Evolutionary conservation across 192 early-diverging fungal genomes (phyloP).

Genomic region (Coemansia sp.): DNA sequence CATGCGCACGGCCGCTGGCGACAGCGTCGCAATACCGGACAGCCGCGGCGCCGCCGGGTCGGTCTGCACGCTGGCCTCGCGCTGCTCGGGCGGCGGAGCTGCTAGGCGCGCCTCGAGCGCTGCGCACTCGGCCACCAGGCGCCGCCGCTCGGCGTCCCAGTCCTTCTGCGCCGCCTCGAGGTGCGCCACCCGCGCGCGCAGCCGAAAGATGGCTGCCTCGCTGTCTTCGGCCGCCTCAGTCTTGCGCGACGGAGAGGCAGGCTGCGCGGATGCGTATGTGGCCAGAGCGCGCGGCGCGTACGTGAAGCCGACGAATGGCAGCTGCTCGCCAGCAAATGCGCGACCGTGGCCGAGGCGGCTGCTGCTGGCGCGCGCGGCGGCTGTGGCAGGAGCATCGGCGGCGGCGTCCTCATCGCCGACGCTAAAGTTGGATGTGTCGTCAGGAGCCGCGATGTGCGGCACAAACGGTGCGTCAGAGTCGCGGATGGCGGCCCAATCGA

Average conservation of each 20-base stretch:
- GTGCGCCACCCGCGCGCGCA: conserved; percentile 35
- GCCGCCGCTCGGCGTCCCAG: conserved; percentile 35
- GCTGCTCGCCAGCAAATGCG: conserved; percentile 75
- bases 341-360: conserved; percentile 54
- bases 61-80: neutral
- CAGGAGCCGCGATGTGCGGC: conserved; percentile 81
- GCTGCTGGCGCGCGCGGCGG: conserved; percentile 53
- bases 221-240: neutral
- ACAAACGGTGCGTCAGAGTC: conserved; percentile 77
- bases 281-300: conserved; percentile 52
- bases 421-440: conserved; percentile 91
- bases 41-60: neutral
- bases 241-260: neutral
- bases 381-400: conserved; percentile 47
- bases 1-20: conserved; percentile 13
- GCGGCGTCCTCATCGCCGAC: conserved; percentile 75
- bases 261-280: neutral
- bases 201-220: neutral
- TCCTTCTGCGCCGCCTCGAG: conserved; percentile 29
- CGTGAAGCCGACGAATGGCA: conserved; percentile 90
- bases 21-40: conserved; percentile 6
- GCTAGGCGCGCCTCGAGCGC: conserved; percentile 17
- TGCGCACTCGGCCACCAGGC: conserved; percentile 20
- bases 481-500: conserved; percentile 66
- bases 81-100: conserved; percentile 11